Evolutionary conservation across 139 green algal species (phyloP), one percentile per base, ranked within the genome.

Genomic region (Astrephomene gubernaculifera): DNA sequence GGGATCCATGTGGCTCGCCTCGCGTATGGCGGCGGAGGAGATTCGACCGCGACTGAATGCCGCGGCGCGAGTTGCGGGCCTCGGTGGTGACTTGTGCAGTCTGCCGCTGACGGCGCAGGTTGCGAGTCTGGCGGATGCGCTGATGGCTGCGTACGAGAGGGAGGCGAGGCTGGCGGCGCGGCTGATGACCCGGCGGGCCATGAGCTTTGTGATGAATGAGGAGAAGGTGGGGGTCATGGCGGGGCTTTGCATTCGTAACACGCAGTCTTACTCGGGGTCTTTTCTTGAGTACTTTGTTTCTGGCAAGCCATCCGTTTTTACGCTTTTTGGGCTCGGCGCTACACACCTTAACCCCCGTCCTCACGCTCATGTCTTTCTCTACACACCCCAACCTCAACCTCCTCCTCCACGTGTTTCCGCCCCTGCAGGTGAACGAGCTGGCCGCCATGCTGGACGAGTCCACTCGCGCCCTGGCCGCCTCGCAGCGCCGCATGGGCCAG

Each of bases 81-180:
- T n/a, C 1, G 0, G 41, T 38, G 21, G 36, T 36, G 60, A 53
- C 19, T 29, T 73, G 41, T 12, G 4, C 22, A 12, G 17, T 19
- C 24, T 52, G 78, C 35, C 63, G 43, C 78, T 74, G 14, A 57
- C 22, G 1, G 31, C 25, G 12, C 78, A 84, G 60, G 31, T 84
- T n/a, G 49, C 78, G 12, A 25, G 38, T 3, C 78, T 84, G 31
- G 78, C 78, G 24, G 43, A 52, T 4, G 63, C 63, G 21, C 63
- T 84, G 43, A 39, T 12, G 43, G 63, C n/a, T 33, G 78, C 63
- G 4, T 38, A 71, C 17, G 78, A 74, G 61, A 25, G 78, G 54
- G 78, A 84, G 64, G 43, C 63, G 2, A 36, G 36, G 61, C 78
- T 84, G n/a, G 78, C 78, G 33, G 78, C 78, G 9, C 78, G 78